Conservation (phyloP, 1,139 yeast species). For the Magnusiomyces paraingens region DNA sequence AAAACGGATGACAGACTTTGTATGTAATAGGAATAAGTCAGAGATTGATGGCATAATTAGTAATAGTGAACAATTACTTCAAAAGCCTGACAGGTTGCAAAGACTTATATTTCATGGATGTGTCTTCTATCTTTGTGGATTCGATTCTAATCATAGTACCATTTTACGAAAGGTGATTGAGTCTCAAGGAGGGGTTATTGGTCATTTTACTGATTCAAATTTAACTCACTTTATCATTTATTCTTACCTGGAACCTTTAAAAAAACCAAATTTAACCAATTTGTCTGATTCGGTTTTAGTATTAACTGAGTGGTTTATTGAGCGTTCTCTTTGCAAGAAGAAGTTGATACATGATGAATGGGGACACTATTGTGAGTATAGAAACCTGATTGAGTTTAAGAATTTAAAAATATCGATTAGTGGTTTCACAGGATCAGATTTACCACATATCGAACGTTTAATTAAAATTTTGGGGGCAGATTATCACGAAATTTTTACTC, state of each 20-base stretch:
- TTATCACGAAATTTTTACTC: constrained; percentile 46
- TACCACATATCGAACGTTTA: constrained; percentile 64
- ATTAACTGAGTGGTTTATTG: constrained; percentile 77
- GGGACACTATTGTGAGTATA: constrained; percentile 54
- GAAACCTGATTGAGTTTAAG: constrained; percentile 32
- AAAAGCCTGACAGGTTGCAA: not conserved
- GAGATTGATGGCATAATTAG: not conserved
- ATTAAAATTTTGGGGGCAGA: constrained; percentile 42
- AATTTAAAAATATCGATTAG: constrained; percentile 55
- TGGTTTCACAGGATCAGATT: constrained; percentile 81
- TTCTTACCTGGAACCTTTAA: constrained; percentile 22
- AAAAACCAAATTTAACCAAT: constrained; percentile 10
- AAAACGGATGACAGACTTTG: not conserved
- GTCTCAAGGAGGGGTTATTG: constrained; percentile 31
- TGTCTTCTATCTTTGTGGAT: constrained; percentile 23
- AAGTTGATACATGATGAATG: constrained; percentile 56
- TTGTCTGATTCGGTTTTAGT: constrained; percentile 17
- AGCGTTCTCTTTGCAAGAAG: constrained; percentile 63
- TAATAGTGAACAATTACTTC: not conserved
- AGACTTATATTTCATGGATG: constrained; percentile 22
- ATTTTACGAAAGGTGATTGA: constrained; percentile 34
- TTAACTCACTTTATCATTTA: constrained; percentile 25
- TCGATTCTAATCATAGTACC: constrained; percentile 20
- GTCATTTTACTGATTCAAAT: not conserved
- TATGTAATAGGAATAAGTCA: not conserved